Base-by-base conservation (phyloP, 805 yeast species). In the Teunomyces cretensis region DNA sequence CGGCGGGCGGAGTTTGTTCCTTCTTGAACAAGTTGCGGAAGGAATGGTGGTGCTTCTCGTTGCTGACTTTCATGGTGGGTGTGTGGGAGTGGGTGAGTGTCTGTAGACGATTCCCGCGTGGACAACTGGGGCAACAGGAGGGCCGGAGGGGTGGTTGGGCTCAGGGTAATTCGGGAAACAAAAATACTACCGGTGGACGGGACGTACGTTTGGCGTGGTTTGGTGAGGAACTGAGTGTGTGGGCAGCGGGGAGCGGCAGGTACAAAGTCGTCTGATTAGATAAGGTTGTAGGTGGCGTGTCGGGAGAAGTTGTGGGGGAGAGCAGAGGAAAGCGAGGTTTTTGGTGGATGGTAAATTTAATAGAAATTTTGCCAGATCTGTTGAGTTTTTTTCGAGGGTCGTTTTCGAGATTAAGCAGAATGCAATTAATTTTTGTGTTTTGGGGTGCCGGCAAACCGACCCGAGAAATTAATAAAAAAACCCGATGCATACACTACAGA, bases 1-100 rank as follows among this genome's bases (percentile, higher is more conserved):
- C 24, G 19, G 38, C 28, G 5, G 40, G 12, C 44, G 22, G 47
- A 35, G 47, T 37, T 33, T 49, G 37, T 22, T 60, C 64, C 44
- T 47, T 51, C 46, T 49, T 50, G 52, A 60, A 60, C 35, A 59
- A 44, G 42, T 56, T 55, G 41, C 52, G 53, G 43, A 60, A 41
- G 47, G 53, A 59, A 47, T 51, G 57, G 39, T 46, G 58, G 33
- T 45, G 47, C 30, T 48, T 49, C 14, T 47, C 53, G 26, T 32
- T 22, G 27, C 42, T 36, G 15, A 46, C 39, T 31, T 48, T 50
- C 47, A 46, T 48, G 39, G 28, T 37, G 36, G 16, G 22, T 4
- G 15, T 15, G 8, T 33, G 37, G 4, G 6, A 26, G 9, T 26
- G 4, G n/a, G 3, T 15, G 6, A 7, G 19, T 37, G 30, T 26